Evolutionary conservation across 441 rosid genomes (phyloP).

Genomic region (Populus hybrid): DNA sequence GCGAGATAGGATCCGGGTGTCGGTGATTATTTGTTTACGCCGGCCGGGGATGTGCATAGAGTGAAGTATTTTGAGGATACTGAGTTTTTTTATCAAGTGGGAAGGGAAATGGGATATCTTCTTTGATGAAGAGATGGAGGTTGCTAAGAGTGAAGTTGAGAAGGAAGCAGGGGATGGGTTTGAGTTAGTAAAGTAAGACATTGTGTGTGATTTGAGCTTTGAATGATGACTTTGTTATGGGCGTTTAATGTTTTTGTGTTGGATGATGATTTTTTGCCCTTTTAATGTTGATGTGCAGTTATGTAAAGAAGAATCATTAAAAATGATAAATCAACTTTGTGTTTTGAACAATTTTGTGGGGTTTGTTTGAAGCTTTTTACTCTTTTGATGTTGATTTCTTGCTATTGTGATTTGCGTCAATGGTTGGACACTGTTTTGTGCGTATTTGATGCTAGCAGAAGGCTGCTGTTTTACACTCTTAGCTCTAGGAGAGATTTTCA

Average conservation of each 20-base stretch:
- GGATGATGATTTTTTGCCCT: neutral
- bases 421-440: neutral
- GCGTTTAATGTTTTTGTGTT: neutral
- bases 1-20: constrained; percentile 50
- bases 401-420: neutral
- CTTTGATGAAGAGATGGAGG: constrained; percentile 74
- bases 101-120: constrained; percentile 80
- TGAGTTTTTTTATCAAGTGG: constrained; percentile 81
- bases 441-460: neutral
- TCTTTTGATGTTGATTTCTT: neutral
- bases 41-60: constrained; percentile 73
- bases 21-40: constrained; percentile 77
- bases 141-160: constrained; percentile 40
- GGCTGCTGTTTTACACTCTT: neutral
- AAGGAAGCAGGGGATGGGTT: constrained; percentile 38
- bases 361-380: neutral
- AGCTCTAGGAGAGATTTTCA: neutral
- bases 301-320: neutral
- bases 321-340: neutral
- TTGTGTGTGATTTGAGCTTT: neutral
- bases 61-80: constrained; percentile 84
- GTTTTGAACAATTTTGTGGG: neutral
- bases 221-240: neutral
- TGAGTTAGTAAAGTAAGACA: constrained; percentile 5
- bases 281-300: no score